These are phyloP conservation scores for Aulographum hederae DNA, from an alignment of 2,329 filamentous ascomycete genomes.

Conservation along the genomic window DNA sequence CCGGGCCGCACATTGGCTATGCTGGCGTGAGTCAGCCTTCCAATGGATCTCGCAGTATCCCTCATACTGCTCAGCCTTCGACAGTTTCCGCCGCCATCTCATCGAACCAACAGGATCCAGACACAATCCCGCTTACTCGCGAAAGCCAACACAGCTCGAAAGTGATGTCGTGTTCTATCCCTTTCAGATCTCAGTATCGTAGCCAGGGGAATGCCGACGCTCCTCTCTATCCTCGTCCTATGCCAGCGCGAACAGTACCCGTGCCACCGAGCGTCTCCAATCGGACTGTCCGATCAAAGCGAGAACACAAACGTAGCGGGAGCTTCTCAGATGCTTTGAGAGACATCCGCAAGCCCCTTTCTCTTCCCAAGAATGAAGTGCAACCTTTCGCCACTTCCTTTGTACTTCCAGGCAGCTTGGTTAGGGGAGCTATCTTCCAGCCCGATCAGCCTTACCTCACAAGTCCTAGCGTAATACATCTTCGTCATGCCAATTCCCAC, in stretches of 20 bases:
- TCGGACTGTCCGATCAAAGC: too few species aligned
- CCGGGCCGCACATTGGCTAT: not conserved
- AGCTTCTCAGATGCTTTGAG: constrained; percentile 75
- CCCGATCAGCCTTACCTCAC: constrained; percentile 71
- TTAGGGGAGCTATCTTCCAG: constrained; percentile 69
- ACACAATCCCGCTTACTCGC: constrained; percentile 22
- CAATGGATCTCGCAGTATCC: not conserved
- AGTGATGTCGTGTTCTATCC: constrained; percentile 41
- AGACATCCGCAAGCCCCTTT: constrained; percentile 40
- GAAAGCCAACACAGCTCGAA: constrained; percentile 34
- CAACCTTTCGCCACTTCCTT: constrained; percentile 36
- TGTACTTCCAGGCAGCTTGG: constrained; percentile 68
- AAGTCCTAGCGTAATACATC: not conserved
- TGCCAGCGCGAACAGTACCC: constrained; percentile 4
- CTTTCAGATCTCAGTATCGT: constrained; percentile 22
- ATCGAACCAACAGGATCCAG: not conserved
- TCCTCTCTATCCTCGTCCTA: constrained; percentile 16
- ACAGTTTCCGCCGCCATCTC: constrained; percentile 1
- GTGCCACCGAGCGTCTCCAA: too few species aligned
- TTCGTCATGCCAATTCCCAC: too few species aligned
- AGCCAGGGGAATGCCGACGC: constrained; percentile 18
- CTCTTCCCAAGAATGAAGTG: constrained; percentile 16
- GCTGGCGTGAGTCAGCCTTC: too few species aligned
- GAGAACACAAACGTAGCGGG: constrained; percentile 62
- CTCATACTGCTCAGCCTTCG: constrained; percentile 3